Conservation (phyloP, 192 early-diverging fungal species). For the Coemansia asiatica region DNA sequence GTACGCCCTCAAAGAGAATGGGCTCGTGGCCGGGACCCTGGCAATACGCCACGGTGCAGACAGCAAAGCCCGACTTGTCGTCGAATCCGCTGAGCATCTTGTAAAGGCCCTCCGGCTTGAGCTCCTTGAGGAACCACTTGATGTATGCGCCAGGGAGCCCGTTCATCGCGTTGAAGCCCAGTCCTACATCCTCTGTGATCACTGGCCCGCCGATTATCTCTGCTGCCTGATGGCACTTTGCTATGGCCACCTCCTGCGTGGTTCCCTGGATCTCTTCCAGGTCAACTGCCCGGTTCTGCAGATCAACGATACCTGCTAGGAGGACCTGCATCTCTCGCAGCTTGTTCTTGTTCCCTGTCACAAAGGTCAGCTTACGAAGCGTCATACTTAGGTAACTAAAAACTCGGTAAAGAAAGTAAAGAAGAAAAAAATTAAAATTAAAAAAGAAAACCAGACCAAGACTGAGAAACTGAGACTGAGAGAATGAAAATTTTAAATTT, state of each 20-base stretch:
- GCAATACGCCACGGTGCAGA: conserved; percentile 90
- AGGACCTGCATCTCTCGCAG: conserved; percentile 86
- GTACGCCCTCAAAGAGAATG: conserved; percentile 82
- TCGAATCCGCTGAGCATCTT: conserved; percentile 84
- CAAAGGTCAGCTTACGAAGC: conserved; percentile 68
- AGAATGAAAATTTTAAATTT: background rate
- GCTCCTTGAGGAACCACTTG: conserved; percentile 90
- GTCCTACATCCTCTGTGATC: conserved; percentile 90
- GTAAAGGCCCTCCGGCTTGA: conserved; percentile 77
- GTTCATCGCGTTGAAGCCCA: conserved; percentile 93
- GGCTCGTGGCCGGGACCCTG: conserved; percentile 78
- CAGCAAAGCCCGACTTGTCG: conserved; percentile 83
- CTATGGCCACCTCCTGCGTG: conserved; percentile 69
- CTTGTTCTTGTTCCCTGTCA: conserved; percentile 97
- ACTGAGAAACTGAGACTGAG: no score
- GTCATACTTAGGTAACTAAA: conserved; percentile 15
- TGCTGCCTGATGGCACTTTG: conserved; percentile 81
- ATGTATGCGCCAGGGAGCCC: conserved; percentile 87
- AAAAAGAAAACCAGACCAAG: no score
- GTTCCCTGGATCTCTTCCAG: conserved; percentile 94
- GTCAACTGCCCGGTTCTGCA: conserved; percentile 73
- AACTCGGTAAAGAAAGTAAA: background rate
- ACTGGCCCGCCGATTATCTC: conserved; percentile 66
- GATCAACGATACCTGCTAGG: conserved; percentile 62
- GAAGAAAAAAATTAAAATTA: background rate